Percentiles rank a stretch among this genome's conserved stretches.
Conservation (phyloP, 768 basidiomycete species). For the Strobilomyces confusus region DNA sequence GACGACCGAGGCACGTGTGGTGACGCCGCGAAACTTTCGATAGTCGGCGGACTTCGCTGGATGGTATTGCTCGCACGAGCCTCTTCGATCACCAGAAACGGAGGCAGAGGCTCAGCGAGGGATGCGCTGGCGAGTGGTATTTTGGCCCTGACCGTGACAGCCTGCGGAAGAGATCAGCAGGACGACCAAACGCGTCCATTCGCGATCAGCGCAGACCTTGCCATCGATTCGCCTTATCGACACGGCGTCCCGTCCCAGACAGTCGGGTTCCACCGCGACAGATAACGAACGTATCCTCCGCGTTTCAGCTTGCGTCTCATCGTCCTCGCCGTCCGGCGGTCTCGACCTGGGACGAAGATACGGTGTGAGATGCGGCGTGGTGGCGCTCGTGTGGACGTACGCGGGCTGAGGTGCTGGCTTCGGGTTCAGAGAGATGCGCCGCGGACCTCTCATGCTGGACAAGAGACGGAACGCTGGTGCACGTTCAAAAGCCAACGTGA, state of each 20-base stretch:
- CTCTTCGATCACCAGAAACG: constrained; percentile 24
- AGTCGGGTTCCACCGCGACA: constrained; percentile 37
- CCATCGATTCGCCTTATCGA: constrained; percentile 11
- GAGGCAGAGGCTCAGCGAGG: constrained; percentile 9
- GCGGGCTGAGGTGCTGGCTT: constrained; percentile 35
- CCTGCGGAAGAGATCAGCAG: constrained; percentile 12
- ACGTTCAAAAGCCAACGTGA: not conserved
- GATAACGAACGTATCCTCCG: constrained; percentile 38
- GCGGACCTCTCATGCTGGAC: constrained; percentile 32
- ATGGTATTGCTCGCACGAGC: not conserved
- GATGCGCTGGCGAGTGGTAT: not conserved
- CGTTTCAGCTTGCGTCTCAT: constrained; percentile 37
- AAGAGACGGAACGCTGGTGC: constrained; percentile 47
- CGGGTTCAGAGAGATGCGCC: constrained; percentile 40
- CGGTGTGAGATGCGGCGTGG: not conserved
- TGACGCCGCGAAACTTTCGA: constrained; percentile 5
- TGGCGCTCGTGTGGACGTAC: constrained; percentile 28
- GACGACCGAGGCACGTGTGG: constrained; percentile 23
- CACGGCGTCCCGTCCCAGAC: constrained; percentile 20
- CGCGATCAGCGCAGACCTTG: constrained; percentile 14
- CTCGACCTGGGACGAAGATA: constrained; percentile 34
- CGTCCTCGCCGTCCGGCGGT: constrained; percentile 51
- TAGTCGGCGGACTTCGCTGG: not conserved
- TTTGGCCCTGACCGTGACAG: constrained; percentile 8
- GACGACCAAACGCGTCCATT: not conserved